These are phyloP conservation scores for Poa annua DNA, from an alignment of 176 grass and related monocot species.

Conservation along the genomic window DNA sequence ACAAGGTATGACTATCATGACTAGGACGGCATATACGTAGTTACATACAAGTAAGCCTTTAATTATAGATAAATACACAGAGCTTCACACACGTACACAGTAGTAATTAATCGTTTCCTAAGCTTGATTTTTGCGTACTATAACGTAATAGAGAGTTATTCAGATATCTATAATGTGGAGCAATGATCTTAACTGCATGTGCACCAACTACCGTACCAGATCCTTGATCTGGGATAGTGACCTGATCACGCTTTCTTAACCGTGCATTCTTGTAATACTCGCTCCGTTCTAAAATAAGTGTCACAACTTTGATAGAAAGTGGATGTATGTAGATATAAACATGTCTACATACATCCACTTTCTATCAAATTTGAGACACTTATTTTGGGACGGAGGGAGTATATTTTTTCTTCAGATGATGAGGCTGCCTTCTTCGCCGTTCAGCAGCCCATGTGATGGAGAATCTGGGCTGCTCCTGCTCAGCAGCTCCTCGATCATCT, in stretches of 20 bases:
- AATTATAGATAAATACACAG: slow-evolving; percentile 61
- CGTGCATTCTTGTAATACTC: slow-evolving; percentile 27
- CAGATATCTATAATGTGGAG: slow-evolving; percentile 48
- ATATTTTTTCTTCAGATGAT: slow-evolving; percentile 54
- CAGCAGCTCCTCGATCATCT: slow-evolving; percentile 99
- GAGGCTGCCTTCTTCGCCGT: slow-evolving; percentile 47
- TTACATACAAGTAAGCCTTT: slow-evolving; percentile 63
- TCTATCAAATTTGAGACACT: too few relatives aligned
- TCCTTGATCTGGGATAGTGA: slow-evolving; percentile 58
- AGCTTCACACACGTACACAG: slow-evolving; percentile 50
- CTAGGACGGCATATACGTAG: slow-evolving; percentile 42
- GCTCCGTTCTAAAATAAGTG: too few relatives aligned
- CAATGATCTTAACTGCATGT: slow-evolving; percentile 55
- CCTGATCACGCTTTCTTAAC: slow-evolving; percentile 46
- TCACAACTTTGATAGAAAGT: too few relatives aligned
- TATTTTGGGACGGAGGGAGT: too few relatives aligned
- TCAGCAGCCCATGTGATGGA: slow-evolving; percentile 52
- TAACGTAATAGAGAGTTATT: slow-evolving; percentile 42
- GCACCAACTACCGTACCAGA: slow-evolving; percentile 67
- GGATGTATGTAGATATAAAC: too few relatives aligned
- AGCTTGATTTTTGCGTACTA: slow-evolving; percentile 43
- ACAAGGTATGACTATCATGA: slow-evolving; percentile 52
- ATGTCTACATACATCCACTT: too few relatives aligned
- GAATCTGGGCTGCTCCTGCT: slow-evolving; percentile 59
- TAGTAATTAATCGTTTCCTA: slow-evolving; percentile 58